Base-by-base conservation (phyloP, 495 filamentous ascomycete species). In the Lasiosphaeria miniovina region DNA sequence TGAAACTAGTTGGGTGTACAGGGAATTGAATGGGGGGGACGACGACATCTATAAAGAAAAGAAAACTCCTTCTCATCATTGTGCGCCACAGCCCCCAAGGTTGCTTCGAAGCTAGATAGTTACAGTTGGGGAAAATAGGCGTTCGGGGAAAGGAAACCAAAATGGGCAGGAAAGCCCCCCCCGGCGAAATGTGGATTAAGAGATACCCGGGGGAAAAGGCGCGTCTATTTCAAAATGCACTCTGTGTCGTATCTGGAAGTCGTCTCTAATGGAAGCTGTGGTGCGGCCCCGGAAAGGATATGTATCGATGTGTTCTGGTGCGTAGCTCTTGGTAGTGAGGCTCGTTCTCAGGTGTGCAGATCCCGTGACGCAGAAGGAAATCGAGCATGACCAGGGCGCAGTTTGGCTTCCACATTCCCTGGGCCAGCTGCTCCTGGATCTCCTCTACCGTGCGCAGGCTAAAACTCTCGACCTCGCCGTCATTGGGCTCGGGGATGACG, bases 331-430 rank as follows among this genome's bases (percentile, higher is more conserved):
- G 74, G 69, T 87, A 96, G 72, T 95, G 74, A 49, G 83, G 80
- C 76, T 97, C 91, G 71, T 92, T 94, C 69, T 90, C 91, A 10
- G 80, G 71, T 1, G 88, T 96, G 64, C 95, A 67, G 55, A 96
- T 82, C 1, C 90, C 89, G 73, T 91, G 91, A 34, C 94, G 78
- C 59, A 96, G 76, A 73, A 98, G 92, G 80, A 98, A 98, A 72
- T 96, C 91, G 49, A 96, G 71, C 65, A 95, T 72, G 31, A 95
- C 80, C 56, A 93, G 65, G 2, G 88, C 88, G 69, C 93, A 97
- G 69, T 99, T 99, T 0, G 95, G 91, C 75, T 99, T 99, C 76
- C 96, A 97, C 60, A 87, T 80, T 1, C 89, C 89, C 50, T 77
- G 76, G 2, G 80, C 82, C 61, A 99, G 66, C 15, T 87, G 85